Evolutionary conservation across 495 filamentous ascomycete species (phyloP).

Genomic region (Talaromyces nanjingensis): DNA sequence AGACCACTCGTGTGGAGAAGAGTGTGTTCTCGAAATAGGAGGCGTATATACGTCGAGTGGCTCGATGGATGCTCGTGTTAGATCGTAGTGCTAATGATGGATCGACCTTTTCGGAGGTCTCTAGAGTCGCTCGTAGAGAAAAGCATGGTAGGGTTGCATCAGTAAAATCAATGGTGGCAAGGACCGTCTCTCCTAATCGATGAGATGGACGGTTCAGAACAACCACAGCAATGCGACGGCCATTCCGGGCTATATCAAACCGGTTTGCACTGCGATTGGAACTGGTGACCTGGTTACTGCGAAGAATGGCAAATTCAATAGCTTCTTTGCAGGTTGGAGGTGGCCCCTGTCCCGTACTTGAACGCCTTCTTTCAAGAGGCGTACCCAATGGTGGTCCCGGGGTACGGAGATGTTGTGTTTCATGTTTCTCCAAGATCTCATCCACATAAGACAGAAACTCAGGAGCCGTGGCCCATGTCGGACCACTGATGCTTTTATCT

Average conservation of each 20-base stretch:
- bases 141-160: constrained; percentile 69
- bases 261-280: constrained; percentile 67
- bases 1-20: constrained; percentile 69
- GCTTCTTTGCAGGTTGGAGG: constrained; percentile 66
- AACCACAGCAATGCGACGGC: constrained; percentile 75
- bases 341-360: neutral
- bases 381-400: constrained; percentile 58
- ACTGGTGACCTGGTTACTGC: constrained; percentile 57
- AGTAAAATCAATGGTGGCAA: constrained; percentile 73
- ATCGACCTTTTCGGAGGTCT: constrained; percentile 73
- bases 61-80: constrained; percentile 72
- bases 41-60: constrained; percentile 73
- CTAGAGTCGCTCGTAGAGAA: constrained; percentile 66
- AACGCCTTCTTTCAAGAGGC: constrained; percentile 47
- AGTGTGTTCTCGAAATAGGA: constrained; percentile 72
- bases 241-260: constrained; percentile 90
- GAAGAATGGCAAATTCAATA: constrained; percentile 84
- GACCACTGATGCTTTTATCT: constrained; percentile 32
- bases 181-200: constrained; percentile 80
- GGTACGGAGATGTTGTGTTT: constrained; percentile 42
- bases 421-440: constrained; percentile 53
- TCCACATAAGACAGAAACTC: constrained; percentile 77
- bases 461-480: constrained; percentile 31
- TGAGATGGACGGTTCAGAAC: constrained; percentile 88
- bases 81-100: constrained; percentile 75